phyloP scores from a whole-genome alignment of 1,284 basidiomycete genomes.

The Boletus semigastroideus region DNA sequence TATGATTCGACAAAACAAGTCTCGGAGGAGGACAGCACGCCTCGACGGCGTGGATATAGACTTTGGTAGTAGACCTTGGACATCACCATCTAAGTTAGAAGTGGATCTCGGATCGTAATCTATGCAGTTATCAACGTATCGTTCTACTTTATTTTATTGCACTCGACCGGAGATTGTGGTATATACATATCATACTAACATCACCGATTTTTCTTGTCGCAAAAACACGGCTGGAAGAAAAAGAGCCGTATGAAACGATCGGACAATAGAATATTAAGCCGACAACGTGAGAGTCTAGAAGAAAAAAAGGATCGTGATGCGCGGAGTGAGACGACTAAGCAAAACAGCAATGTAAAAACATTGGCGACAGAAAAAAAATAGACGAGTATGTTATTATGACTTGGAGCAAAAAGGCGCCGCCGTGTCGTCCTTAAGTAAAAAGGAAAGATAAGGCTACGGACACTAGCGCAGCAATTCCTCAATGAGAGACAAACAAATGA shows the following conservation, averaged over 20 bases:
- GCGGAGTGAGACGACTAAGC: slow-evolving; percentile 12
- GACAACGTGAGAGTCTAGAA: slow-evolving; percentile 11
- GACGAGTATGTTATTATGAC: slow-evolving; percentile 30
- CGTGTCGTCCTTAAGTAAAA: slow-evolving; percentile 27
- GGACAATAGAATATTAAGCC: slow-evolving; percentile 26
- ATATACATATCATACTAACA: slow-evolving; percentile 10
- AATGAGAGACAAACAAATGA: slow-evolving; percentile 1
- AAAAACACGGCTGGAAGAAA: background rate
- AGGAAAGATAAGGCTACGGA: slow-evolving; percentile 13
- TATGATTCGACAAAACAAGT: slow-evolving; percentile 35
- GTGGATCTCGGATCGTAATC: too few relatives aligned
- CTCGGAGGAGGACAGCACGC: background rate
- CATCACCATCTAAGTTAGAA: too few relatives aligned
- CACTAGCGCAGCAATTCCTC: slow-evolving; percentile 26
- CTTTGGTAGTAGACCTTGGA: background rate
- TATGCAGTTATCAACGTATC: background rate
- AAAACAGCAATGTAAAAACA: slow-evolving; percentile 32
- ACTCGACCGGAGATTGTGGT: background rate
- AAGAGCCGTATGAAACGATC: slow-evolving; percentile 6
- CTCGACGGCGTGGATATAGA: background rate
- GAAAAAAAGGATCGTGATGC: slow-evolving; percentile 23
- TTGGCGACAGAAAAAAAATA: slow-evolving; percentile 27
- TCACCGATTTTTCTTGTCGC: slow-evolving; percentile 8
- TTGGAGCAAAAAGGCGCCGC: slow-evolving; percentile 20
- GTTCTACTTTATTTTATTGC: background rate